phyloP scores from a whole-genome alignment of 2,329 filamentous ascomycete genomes.

The Aureobasidium subglaciale region DNA sequence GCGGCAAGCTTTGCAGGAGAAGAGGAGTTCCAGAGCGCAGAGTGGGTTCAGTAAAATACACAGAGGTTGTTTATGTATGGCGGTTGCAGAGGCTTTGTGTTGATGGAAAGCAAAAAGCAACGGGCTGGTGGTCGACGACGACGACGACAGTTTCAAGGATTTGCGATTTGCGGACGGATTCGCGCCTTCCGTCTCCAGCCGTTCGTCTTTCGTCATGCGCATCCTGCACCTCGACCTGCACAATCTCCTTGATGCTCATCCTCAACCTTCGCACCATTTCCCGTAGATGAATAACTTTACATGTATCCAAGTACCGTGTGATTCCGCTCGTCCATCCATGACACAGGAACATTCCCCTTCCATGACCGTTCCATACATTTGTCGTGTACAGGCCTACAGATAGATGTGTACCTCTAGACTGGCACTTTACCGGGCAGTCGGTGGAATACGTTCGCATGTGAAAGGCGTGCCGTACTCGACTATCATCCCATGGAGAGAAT shows the following conservation, averaged over 20 bases:
- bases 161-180: neutral
- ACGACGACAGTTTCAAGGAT: neutral
- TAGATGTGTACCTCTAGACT: neutral
- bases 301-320: no score
- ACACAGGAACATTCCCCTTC: no score
- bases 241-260: no score
- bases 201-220: neutral
- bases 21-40: neutral
- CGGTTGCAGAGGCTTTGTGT: neutral
- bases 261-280: no score
- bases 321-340: no score
- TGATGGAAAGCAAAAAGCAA: neutral
- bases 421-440: neutral
- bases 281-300: no score
- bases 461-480: conserved; percentile 1
- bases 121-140: neutral
- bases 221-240: no score
- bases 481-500: neutral
- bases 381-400: no score
- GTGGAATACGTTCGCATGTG: neutral
- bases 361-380: no score
- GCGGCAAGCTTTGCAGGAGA: neutral
- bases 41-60: neutral
- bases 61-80: neutral
- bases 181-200: neutral